Conservation (phyloP, 306 rosid species). For the Corylus americana region DNA sequence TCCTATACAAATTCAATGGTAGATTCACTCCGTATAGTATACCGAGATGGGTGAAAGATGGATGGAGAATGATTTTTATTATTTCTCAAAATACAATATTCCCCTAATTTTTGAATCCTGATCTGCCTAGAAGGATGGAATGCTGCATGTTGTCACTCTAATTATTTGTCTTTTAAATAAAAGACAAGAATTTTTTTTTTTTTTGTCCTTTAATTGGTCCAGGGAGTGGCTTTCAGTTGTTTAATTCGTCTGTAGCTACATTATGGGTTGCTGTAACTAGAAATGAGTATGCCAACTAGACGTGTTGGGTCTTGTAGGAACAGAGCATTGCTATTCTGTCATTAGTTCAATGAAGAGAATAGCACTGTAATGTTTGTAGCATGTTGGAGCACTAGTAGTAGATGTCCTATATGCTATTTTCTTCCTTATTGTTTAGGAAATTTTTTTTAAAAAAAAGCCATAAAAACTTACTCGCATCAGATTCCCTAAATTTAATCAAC, state of each 20-base stretch:
- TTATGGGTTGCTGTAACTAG: neutral
- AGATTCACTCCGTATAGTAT: too few relatives aligned
- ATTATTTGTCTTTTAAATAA: neutral
- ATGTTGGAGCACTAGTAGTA: too few relatives aligned
- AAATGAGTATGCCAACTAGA: neutral
- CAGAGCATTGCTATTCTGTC: neutral
- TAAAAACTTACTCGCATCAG: too few relatives aligned
- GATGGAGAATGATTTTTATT: too few relatives aligned
- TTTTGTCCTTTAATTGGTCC: neutral
- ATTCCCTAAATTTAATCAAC: too few relatives aligned
- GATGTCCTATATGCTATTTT: too few relatives aligned
- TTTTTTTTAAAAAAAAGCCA: too few relatives aligned
- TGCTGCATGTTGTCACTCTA: neutral
- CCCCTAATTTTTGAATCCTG: neutral
- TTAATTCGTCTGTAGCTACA: neutral
- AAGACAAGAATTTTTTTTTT: neutral
- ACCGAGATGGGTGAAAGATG: too few relatives aligned
- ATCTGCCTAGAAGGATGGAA: neutral
- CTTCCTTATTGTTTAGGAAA: too few relatives aligned
- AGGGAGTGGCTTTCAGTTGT: neutral
- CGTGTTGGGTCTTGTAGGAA: neutral
- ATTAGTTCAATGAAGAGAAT: neutral
- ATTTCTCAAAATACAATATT: neutral
- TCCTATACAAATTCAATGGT: too few relatives aligned
- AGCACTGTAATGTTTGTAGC: neutral